Percentiles rank a stretch among this genome's conserved stretches.
Evolutionary conservation across 805 yeast genomes (phyloP).

Genomic region (Myxozyma neotropica): DNA sequence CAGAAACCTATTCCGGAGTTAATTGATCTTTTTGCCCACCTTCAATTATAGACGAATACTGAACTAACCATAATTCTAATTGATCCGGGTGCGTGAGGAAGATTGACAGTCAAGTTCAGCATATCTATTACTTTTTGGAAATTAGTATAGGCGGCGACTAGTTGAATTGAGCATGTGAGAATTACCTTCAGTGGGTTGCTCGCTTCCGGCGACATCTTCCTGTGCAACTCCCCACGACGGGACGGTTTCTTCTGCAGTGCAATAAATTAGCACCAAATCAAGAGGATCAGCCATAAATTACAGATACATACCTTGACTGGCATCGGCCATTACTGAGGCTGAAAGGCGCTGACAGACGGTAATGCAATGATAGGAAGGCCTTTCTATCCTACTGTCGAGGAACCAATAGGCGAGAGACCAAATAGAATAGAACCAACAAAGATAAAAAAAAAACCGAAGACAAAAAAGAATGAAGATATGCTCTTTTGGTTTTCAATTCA

Average conservation of each 20-base stretch:
- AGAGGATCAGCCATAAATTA: not conserved
- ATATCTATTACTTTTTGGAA: constrained; percentile 5
- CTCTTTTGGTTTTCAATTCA: too few species aligned
- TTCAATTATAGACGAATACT: not conserved
- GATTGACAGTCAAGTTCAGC: constrained; percentile 32
- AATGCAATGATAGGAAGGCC: not conserved
- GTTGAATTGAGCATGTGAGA: not conserved
- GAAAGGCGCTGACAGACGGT: not conserved
- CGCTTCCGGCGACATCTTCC: not conserved
- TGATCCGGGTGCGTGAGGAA: constrained; percentile 35
- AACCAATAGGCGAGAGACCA: too few species aligned
- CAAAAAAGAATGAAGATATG: too few species aligned
- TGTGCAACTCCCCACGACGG: not conserved
- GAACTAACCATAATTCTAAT: constrained; percentile 32
- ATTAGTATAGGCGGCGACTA: not conserved
- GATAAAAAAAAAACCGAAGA: too few species aligned
- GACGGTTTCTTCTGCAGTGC: not conserved
- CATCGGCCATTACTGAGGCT: not conserved
- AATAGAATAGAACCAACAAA: too few species aligned
- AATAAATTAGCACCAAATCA: not conserved
- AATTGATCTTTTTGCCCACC: not conserved
- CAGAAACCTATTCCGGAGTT: constrained; percentile 29
- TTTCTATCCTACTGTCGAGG: too few species aligned
- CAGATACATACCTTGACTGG: not conserved
- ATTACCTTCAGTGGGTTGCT: constrained; percentile 4